Evolutionary conservation across 805 yeast genomes (phyloP), one percentile per base, ranked within the genome.

Genomic region (Ogataea siamensis): DNA sequence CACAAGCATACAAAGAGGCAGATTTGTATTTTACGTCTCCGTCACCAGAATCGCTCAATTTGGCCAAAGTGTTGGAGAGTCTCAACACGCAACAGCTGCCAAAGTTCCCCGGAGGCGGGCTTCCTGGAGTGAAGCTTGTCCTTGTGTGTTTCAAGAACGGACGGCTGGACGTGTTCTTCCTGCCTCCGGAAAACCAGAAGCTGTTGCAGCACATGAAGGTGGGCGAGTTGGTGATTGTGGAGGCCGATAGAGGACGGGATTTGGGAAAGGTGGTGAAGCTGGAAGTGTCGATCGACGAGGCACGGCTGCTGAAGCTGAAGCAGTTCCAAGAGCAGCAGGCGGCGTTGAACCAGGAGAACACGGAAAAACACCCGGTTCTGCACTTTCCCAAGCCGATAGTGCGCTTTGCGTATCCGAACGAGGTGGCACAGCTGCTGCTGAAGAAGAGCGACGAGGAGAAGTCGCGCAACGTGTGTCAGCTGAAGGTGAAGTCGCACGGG

Each of bases 231-330:
- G 91, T 86, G 11, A 76, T 84, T 53, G 94, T 84, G 12, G 91
- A 85, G 54, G 94, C 93, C 1, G 94, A 85, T 54, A 67, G 94
- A 22, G 94, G 94, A 24, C 64, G 77, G 24, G 94, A 85, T 60
- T 68, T 85, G 43, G 94, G 94, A 24, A 73, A 73, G 53, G 73
- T 85, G 30, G 73, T 74, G 24, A 70, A 72, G 42, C 62, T 78
- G 50, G 71, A 76, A 49, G 72, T 85, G 18, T 64, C 80, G 4
- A 62, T 73, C 24, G 84, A 78, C 49, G 84, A 80, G 51, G 89
- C 91, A 0, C 69, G 87, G 31, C 61, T 77, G 43, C 62, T 85
- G 58, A 82, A 82, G 56, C 66, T 76, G 53, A 66, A 73, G 47
- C 88, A 82, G 55, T 76, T 74, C 52, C 78, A 78, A 51, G 88